Percentiles rank a stretch among this genome's conserved stretches.
Conservation (phyloP, 1,139 yeast species). For the Lodderomyces margitis region DNA sequence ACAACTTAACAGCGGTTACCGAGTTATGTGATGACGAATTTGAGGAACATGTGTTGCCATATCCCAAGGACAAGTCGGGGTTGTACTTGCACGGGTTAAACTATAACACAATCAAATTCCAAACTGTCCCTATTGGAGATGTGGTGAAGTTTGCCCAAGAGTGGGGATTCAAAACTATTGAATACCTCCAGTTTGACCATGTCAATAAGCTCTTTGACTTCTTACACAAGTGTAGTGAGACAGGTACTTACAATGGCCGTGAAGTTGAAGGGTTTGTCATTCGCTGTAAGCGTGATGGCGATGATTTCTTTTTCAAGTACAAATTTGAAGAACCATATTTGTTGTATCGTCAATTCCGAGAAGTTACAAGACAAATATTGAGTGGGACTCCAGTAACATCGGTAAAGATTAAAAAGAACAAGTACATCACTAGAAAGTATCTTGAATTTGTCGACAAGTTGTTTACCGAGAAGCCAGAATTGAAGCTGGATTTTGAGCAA, state of each 20-base stretch:
- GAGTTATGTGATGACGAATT: constrained; percentile 91
- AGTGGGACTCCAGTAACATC: constrained; percentile 35
- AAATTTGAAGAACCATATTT: constrained; percentile 95
- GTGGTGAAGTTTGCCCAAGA: constrained; percentile 59
- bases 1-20: constrained; percentile 79
- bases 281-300: constrained; percentile 45
- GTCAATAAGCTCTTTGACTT: constrained; percentile 46
- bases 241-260: constrained; percentile 67
- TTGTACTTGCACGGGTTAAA: constrained; percentile 89
- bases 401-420: constrained; percentile 47
- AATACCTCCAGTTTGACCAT: constrained; percentile 39
- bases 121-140: constrained; percentile 58
- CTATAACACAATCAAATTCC: constrained; percentile 59
- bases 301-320: constrained; percentile 75
- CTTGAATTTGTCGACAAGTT: constrained; percentile 61
- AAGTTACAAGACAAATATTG: constrained; percentile 69
- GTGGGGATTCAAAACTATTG: constrained; percentile 72
- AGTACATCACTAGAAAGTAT: constrained; percentile 62
- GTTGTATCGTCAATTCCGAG: constrained; percentile 88
- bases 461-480: constrained; percentile 43
- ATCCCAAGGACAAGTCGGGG: constrained; percentile 66
- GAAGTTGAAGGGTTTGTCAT: constrained; percentile 95
- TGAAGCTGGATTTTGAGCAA: constrained; percentile 44
- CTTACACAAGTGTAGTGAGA: constrained; percentile 54
- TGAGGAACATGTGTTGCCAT: constrained; percentile 91